phyloP scores from a whole-genome alignment of 495 filamentous ascomycete genomes.

The Cenococcum geophilum region DNA sequence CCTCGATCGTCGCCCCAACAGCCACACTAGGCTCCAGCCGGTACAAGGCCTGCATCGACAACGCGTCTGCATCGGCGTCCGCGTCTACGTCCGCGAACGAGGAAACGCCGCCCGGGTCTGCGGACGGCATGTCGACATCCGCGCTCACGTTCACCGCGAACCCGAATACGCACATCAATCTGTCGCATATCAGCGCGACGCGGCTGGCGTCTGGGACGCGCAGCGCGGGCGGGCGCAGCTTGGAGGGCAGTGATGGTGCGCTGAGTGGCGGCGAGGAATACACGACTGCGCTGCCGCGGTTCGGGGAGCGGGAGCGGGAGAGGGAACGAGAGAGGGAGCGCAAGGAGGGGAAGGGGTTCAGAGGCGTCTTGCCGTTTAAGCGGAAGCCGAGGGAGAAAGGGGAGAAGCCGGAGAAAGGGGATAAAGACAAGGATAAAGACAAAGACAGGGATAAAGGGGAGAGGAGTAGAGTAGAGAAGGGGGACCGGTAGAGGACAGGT shows the following conservation, averaged over 20 bases:
- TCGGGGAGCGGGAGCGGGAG: conserved; percentile 20
- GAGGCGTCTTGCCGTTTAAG: conserved; percentile 30
- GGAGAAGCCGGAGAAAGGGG: not conserved
- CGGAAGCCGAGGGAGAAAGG: conserved; percentile 19
- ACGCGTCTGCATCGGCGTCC: conserved; percentile 22
- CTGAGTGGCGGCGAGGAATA: conserved; percentile 18
- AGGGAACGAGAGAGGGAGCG: conserved; percentile 16
- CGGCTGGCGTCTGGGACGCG: not conserved
- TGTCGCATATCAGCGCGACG: conserved; percentile 1
- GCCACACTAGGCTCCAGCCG: not conserved
- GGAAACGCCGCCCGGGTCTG: conserved; percentile 24
- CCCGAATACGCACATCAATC: conserved; percentile 20
- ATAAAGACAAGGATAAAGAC: conserved; percentile 19
- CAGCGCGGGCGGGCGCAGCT: conserved; percentile 17
- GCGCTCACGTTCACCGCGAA: conserved; percentile 15
- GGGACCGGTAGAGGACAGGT: not conserved
- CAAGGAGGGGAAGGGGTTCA: conserved; percentile 18
- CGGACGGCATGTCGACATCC: conserved; percentile 22
- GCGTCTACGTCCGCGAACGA: conserved; percentile 25
- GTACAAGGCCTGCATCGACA: conserved; percentile 12
- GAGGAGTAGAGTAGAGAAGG: conserved; percentile 8
- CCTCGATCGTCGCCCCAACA: conserved; percentile 12
- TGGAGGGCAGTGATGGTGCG: conserved; percentile 18
- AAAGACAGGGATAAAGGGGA: conserved; percentile 18
- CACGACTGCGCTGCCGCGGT: conserved; percentile 27